Percentiles rank a stretch among this genome's conserved stretches.
Conservation (phyloP, 805 yeast genomes). For the Zygotorulaspora florentina region DNA sequence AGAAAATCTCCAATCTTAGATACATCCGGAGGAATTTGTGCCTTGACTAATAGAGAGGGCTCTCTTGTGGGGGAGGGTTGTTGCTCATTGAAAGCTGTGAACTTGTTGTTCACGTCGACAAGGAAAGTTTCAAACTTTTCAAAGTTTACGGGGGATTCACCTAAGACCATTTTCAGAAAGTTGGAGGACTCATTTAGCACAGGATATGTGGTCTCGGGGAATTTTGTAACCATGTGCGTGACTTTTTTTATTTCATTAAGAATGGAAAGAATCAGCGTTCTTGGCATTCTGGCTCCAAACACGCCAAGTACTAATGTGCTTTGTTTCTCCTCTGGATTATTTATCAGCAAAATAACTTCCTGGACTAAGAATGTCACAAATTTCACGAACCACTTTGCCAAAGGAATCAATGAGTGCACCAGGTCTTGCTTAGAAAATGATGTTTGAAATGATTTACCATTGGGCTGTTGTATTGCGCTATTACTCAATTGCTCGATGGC, state of each 20-base stretch:
- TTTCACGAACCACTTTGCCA: conserved; percentile 82
- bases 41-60: conserved; percentile 53
- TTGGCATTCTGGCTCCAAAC: conserved; percentile 62
- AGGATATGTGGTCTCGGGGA: conserved; percentile 48
- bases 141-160: conserved; percentile 51
- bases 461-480: conserved; percentile 41
- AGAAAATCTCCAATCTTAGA: conserved; percentile 28
- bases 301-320: conserved; percentile 52
- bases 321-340: conserved; percentile 19
- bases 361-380: conserved; percentile 67
- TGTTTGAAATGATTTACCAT: conserved; percentile 44
- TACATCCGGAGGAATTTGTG: conserved; percentile 49
- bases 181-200: conserved; percentile 33
- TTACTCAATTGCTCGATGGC: conserved; percentile 35
- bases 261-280: conserved; percentile 62
- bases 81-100: conserved; percentile 31
- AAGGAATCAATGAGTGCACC: conserved; percentile 64
- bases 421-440: conserved; percentile 58
- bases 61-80: conserved; percentile 24
- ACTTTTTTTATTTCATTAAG: conserved; percentile 63
- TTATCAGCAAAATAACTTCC: conserved; percentile 54
- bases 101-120: conserved; percentile 47
- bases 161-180: conserved; percentile 29
- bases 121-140: conserved; percentile 57
- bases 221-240: conserved; percentile 50